A percentile compares a stretch with the other conserved stretches of the same genome.
phyloP scores from a whole-genome alignment of 2,329 filamentous ascomycete species.

The Pseudogymnoascus sp. region DNA sequence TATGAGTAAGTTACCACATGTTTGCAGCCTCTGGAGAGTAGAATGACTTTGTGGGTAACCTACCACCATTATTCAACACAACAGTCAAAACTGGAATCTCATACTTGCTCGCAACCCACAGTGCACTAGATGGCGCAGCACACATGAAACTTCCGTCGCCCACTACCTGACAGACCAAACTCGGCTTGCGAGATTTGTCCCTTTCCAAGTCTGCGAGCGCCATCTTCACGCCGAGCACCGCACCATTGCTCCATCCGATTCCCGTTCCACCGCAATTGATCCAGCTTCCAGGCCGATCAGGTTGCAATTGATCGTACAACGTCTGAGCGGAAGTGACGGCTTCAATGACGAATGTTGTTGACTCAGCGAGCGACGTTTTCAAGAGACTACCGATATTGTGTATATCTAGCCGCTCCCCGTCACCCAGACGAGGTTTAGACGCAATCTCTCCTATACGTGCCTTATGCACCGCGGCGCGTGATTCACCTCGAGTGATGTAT shows the following conservation, averaged over 20 bases:
- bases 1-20: constrained; percentile 3
- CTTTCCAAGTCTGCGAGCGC: constrained; percentile 29
- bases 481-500: constrained; percentile 6
- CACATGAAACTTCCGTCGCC: constrained; percentile 53
- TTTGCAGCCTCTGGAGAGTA: neutral
- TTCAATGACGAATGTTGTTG: neutral
- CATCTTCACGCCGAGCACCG: constrained; percentile 43
- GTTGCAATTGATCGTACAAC: neutral
- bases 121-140: constrained; percentile 46
- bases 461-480: constrained; percentile 18
- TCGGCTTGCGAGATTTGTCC: constrained; percentile 37
- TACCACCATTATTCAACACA: constrained; percentile 51
- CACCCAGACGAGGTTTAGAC: constrained; percentile 17
- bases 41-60: constrained; percentile 16
- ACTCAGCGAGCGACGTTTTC: neutral
- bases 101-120: constrained; percentile 50
- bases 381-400: neutral
- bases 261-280: constrained; percentile 49
- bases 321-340: neutral
- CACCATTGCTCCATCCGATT: constrained; percentile 47
- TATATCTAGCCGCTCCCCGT: constrained; percentile 20
- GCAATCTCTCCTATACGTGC: constrained; percentile 22
- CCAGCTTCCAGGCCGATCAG: constrained; percentile 36
- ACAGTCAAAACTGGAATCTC: constrained; percentile 48
- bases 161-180: constrained; percentile 49